Percentiles rank a stretch among this genome's conserved stretches.
Evolutionary conservation across 2,329 filamentous ascomycete genomes (phyloP).

Genomic region (Juglanconis juglandina): DNA sequence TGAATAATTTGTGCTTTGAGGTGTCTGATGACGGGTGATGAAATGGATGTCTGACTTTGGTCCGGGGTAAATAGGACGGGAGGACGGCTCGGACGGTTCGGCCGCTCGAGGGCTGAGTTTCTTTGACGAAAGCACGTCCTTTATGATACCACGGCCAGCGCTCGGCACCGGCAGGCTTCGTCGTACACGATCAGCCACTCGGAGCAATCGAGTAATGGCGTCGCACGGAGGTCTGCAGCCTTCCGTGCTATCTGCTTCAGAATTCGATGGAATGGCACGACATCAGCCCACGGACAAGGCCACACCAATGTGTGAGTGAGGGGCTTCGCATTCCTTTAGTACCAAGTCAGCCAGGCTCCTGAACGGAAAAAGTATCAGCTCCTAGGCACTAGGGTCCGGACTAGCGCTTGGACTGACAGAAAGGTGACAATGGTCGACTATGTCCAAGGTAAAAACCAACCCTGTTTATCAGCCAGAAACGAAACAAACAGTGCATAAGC

Average conservation of each 20-base stretch:
- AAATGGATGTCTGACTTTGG: neutral
- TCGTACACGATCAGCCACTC: neutral
- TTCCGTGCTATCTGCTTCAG: constrained; percentile 1
- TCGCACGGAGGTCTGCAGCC: constrained; percentile 5
- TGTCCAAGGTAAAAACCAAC: too few relatives aligned
- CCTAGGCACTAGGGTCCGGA: neutral
- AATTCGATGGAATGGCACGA: constrained; percentile 12
- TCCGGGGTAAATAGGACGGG: neutral
- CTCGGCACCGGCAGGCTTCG: neutral
- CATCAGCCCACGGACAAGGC: constrained; percentile 8
- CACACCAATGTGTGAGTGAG: neutral
- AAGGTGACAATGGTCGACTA: too few relatives aligned
- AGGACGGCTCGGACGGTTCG: neutral
- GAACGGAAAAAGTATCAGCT: neutral
- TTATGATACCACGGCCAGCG: neutral
- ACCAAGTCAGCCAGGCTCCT: neutral
- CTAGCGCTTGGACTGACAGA: neutral
- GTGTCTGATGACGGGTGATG: too few relatives aligned
- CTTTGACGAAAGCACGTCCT: neutral
- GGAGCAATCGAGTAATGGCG: neutral
- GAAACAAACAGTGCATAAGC: constrained; percentile 4
- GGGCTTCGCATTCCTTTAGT: constrained; percentile 3
- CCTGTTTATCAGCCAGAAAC: neutral
- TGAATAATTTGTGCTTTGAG: neutral
- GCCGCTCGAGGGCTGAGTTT: neutral